Percentiles rank a stretch among this genome's conserved stretches.
Conservation (phyloP, 768 basidiomycete genomes). For the Phlegmacium glaucopus region DNA sequence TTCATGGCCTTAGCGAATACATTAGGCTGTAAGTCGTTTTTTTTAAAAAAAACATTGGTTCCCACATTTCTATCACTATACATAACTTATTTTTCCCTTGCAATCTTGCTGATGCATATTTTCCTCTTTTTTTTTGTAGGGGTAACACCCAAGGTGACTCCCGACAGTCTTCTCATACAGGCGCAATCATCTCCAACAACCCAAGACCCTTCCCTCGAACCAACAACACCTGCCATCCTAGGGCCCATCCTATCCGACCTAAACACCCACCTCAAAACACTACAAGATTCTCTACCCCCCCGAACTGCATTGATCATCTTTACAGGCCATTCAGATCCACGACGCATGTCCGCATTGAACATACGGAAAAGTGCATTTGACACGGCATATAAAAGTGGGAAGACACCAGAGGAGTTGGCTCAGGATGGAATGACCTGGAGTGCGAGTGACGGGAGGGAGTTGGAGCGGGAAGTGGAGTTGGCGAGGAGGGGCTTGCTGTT, state of each 20-base stretch:
- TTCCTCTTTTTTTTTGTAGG: constrained; percentile 40
- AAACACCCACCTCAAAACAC: constrained; percentile 53
- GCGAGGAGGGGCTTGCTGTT: constrained; percentile 85
- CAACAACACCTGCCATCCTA: constrained; percentile 28
- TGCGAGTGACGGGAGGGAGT: constrained; percentile 65
- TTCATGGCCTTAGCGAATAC: constrained; percentile 79
- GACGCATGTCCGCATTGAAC: constrained; percentile 71
- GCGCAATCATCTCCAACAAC: constrained; percentile 9
- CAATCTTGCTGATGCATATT: not conserved
- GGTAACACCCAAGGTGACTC: constrained; percentile 53
- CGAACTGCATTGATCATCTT: constrained; percentile 83
- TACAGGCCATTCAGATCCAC: constrained; percentile 87
- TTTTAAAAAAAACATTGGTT: too few species aligned
- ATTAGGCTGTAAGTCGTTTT: constrained; percentile 66
- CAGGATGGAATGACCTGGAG: constrained; percentile 62
- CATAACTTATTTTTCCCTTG: not conserved
- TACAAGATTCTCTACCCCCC: constrained; percentile 70
- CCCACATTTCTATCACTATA: not conserved
- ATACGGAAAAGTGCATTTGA: constrained; percentile 75
- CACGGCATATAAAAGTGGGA: constrained; percentile 50
- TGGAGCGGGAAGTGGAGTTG: constrained; percentile 78
- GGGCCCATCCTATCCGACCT: constrained; percentile 43
- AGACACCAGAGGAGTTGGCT: constrained; percentile 52
- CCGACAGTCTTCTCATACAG: constrained; percentile 30
- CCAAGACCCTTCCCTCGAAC: not conserved